Evolutionary conservation across 208 protist species (phyloP), one percentile per base, ranked within the genome.

Genomic region (Balamuthia mandrillaris): DNA sequence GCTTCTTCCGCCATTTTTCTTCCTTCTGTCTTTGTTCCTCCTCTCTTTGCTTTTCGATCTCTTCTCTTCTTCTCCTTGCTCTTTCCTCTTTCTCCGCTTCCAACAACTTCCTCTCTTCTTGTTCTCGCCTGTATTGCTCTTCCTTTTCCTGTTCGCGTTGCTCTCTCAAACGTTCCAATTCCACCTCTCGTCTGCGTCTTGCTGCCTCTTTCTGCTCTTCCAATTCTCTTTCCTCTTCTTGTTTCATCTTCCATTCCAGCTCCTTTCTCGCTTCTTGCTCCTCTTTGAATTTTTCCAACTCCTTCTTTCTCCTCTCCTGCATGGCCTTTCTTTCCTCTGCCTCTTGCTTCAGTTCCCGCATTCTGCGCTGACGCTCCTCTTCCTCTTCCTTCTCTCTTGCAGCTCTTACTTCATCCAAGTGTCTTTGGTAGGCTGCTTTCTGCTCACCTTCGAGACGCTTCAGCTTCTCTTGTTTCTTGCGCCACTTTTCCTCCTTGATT

Each of bases 131-230:
- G 35, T 33, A 66, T 42, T 82, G 60, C 5, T 1, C 9, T 42
- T 82, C 75, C 75, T 82, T 47, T 33, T 12, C 4, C 14, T 31
- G 75, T 54, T 82, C 75, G 41, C 66, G 37, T 35, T 63, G 52
- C 41, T 82, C 54, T 7, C 56, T 16, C 35, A 27, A 35, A 24
- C 49, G 12, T 6, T 82, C 75, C 1, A 82, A 42, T 3, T 16
- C 51, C 2, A 42, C 37, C 3, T 37, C 21, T 0, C 75, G 29
- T n/a, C n/a, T n/a, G n/a, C n/a, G n/a, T n/a, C n/a, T n/a, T n/a
- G n/a, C n/a, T n/a, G n/a, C n/a, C n/a, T n/a, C 75, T 7, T 27
- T 41, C 56, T 82, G 52, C 10, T 16, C 75, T 24, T 82, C 75
- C 7, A 31, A 39, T 4, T 24, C 37, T 10, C 52, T 16, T 1